These are phyloP conservation scores for Geranium rotundifolium DNA, from an alignment of 345 rosid genomes.

Conservation along the genomic window DNA sequence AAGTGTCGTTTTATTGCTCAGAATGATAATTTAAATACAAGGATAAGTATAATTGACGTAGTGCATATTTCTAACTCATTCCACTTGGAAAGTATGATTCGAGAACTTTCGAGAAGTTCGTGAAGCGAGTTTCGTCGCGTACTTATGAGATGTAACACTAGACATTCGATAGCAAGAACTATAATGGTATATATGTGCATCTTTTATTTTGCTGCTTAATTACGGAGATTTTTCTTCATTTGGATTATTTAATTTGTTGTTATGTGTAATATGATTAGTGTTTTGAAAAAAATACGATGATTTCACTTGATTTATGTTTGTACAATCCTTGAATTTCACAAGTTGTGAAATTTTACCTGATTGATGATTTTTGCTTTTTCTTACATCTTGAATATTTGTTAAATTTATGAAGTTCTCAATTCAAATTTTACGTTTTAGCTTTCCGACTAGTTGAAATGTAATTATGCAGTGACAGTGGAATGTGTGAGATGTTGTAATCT, in stretches of 20 bases:
- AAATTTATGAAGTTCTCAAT: background rate
- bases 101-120: conserved; percentile 65
- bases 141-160: conserved; percentile 90
- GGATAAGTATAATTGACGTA: too few species aligned
- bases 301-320: background rate
- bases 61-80: too few species aligned
- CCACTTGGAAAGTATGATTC: conserved; percentile 84
- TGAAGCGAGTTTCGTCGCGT: conserved; percentile 81
- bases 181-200: conserved; percentile 52
- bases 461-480: too few species aligned
- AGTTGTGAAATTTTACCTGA: background rate
- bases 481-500: too few species aligned
- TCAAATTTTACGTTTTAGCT: background rate
- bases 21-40: too few species aligned
- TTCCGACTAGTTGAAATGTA: too few species aligned
- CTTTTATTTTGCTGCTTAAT: background rate
- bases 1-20: too few species aligned
- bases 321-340: background rate
- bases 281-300: background rate
- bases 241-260: background rate
- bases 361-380: background rate
- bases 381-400: background rate
- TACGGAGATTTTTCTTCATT: background rate
- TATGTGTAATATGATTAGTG: background rate
- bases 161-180: conserved; percentile 73